Evolutionary conservation across 805 yeast species (phyloP).

Genomic region (Lachancea kluyveri): DNA sequence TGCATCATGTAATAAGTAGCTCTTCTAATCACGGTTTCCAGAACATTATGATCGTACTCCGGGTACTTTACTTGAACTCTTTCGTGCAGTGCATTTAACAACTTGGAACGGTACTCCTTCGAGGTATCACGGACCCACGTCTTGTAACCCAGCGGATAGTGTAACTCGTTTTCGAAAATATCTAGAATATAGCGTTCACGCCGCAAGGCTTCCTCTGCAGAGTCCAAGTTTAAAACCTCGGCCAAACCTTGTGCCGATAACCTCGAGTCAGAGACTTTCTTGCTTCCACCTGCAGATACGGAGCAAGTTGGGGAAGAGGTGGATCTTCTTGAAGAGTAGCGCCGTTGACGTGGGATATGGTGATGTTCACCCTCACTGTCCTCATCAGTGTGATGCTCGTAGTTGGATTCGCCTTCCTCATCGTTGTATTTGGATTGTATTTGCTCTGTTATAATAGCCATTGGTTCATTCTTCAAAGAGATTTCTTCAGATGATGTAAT

Average conservation of each 20-base stretch:
- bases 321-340: constrained; percentile 7
- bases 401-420: constrained; percentile 8
- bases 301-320: constrained; percentile 1
- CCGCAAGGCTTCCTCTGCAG: constrained; percentile 47
- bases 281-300: constrained; percentile 3
- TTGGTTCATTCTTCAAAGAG: too few relatives aligned
- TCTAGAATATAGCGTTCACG: constrained; percentile 48
- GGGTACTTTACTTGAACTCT: constrained; percentile 42
- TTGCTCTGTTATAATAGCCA: too few relatives aligned
- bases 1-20: constrained; percentile 81
- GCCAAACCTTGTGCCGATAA: constrained; percentile 53
- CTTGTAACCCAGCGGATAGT: constrained; percentile 67
- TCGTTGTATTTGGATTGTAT: neutral
- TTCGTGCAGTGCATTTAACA: constrained; percentile 42
- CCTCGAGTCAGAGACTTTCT: constrained; percentile 43
- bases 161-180: constrained; percentile 50
- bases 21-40: constrained; percentile 72
- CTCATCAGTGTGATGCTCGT: constrained; percentile 8
- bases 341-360: constrained; percentile 7
- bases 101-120: constrained; percentile 43
- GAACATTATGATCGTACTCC: constrained; percentile 45
- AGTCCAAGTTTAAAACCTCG: constrained; percentile 41
- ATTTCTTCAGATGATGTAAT: too few relatives aligned
- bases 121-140: constrained; percentile 84
- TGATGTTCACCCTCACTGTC: constrained; percentile 7